A percentile compares a stretch with the other conserved stretches of the same genome.
Evolutionary conservation across 2,329 filamentous ascomycete genomes (phyloP).

Genomic region (Botryotinia globosa): DNA sequence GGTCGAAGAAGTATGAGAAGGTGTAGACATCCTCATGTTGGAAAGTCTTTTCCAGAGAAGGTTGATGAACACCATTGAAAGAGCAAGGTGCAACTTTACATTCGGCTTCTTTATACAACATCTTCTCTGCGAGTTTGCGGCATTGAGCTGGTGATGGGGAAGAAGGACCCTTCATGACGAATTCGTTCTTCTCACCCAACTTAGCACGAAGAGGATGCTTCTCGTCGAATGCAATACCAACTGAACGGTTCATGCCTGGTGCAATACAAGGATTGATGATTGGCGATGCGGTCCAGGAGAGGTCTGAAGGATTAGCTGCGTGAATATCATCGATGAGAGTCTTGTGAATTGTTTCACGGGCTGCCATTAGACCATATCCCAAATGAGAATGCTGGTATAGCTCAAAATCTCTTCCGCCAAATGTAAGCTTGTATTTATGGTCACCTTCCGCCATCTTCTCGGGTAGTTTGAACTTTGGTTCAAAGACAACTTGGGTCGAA

Average conservation of each 20-base stretch:
- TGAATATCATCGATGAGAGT: conserved; percentile 70
- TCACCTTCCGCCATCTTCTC: conserved; percentile 83
- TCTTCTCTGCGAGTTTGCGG: conserved; percentile 84
- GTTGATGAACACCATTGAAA: conserved; percentile 97
- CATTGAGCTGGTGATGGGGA: conserved; percentile 79
- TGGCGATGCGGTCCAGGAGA: conserved; percentile 66
- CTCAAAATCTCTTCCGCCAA: conserved; percentile 85
- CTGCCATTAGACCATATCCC: conserved; percentile 94
- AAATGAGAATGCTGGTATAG: conserved; percentile 98
- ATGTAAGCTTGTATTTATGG: conserved; percentile 90
- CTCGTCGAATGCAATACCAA: conserved; percentile 68
- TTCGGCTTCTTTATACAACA: conserved; percentile 78
- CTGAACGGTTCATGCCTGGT: conserved; percentile 70
- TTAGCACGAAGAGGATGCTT: conserved; percentile 54
- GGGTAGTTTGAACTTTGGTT: conserved; percentile 92
- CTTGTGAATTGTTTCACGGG: conserved; percentile 80
- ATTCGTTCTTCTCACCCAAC: conserved; percentile 55
- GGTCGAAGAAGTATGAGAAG: conserved; percentile 98
- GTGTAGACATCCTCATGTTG: conserved; percentile 88
- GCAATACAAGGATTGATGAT: conserved; percentile 84
- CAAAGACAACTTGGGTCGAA: conserved; percentile 97
- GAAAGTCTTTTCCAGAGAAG: conserved; percentile 88
- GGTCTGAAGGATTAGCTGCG: conserved; percentile 57
- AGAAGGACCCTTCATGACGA: conserved; percentile 86
- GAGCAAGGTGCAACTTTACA: conserved; percentile 90